phyloP scores from a whole-genome alignment of 768 basidiomycete species.

The Basidioascus undulatus region DNA sequence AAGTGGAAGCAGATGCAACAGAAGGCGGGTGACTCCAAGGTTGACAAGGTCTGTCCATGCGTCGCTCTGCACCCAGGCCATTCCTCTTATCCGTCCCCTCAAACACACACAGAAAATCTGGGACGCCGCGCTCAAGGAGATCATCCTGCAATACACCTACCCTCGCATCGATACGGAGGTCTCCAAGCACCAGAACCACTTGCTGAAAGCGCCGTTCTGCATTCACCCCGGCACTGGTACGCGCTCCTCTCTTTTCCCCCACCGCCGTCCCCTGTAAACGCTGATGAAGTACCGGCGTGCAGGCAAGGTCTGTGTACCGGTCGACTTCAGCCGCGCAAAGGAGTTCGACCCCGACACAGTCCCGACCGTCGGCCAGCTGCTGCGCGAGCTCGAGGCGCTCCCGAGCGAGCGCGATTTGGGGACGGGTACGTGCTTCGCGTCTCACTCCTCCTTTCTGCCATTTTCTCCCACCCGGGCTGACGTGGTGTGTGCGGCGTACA shows the following conservation, averaged over 20 bases:
- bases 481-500: slow-evolving; percentile 11
- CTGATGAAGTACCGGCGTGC: neutral
- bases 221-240: slow-evolving; percentile 68
- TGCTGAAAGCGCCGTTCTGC: slow-evolving; percentile 93
- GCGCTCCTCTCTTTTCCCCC: slow-evolving; percentile 4
- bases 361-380: slow-evolving; percentile 64
- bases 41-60: too few species aligned
- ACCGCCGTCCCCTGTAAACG: neutral
- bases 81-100: slow-evolving; percentile 1
- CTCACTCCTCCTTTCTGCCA: too few species aligned
- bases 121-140: slow-evolving; percentile 48
- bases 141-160: slow-evolving; percentile 81
- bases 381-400: slow-evolving; percentile 43
- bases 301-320: slow-evolving; percentile 80
- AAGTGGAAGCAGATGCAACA: too few species aligned
- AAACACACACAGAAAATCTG: slow-evolving; percentile 17
- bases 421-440: too few species aligned
- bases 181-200: slow-evolving; percentile 87
- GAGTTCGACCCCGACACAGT: slow-evolving; percentile 63
- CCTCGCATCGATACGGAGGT: slow-evolving; percentile 92
- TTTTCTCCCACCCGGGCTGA: too few species aligned
- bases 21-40: too few species aligned
- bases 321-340: slow-evolving; percentile 50
- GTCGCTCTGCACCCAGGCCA: neutral
- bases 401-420: slow-evolving; percentile 5